Percentiles rank a stretch among this genome's conserved stretches.
Conservation (phyloP, 306 rosid genomes). For the Dalbergia oliveri region DNA sequence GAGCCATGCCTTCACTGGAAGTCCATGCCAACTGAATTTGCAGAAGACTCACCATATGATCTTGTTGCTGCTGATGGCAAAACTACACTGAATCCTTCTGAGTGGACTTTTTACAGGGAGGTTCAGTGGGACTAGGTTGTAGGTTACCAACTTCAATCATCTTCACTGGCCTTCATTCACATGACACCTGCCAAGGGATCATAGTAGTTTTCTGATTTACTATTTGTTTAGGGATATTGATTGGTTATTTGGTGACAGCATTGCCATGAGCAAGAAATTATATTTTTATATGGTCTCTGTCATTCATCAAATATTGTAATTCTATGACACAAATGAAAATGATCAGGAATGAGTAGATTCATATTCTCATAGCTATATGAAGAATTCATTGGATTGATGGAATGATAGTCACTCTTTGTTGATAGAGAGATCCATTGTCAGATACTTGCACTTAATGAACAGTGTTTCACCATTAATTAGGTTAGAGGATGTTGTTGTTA, state of each 20-base stretch:
- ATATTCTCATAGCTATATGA: constrained; percentile 16
- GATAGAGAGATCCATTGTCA: background rate
- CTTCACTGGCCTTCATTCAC: constrained; percentile 1
- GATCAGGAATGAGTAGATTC: constrained; percentile 13
- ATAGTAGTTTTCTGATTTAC: background rate
- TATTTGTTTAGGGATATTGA: constrained; percentile 12
- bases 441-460: no score
- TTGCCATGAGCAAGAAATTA: background rate
- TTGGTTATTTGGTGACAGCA: constrained; percentile 39
- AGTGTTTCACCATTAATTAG: no score
- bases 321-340: constrained; percentile 19
- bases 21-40: constrained; percentile 77
- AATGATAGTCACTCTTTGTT: background rate
- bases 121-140: constrained; percentile 70
- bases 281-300: constrained; percentile 24
- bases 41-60: constrained; percentile 84
- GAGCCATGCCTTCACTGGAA: constrained; percentile 92
- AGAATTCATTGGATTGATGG: background rate
- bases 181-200: background rate
- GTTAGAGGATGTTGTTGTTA: no score
- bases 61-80: constrained; percentile 88
- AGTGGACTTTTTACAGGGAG: constrained; percentile 85
- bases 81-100: constrained; percentile 77
- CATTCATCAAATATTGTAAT: constrained; percentile 18
- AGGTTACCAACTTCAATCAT: constrained; percentile 7